Percentiles rank a stretch among this genome's conserved stretches.
phyloP scores from a whole-genome alignment of 2,329 filamentous ascomycete genomes.

The Ceratocystis smalleyi region DNA sequence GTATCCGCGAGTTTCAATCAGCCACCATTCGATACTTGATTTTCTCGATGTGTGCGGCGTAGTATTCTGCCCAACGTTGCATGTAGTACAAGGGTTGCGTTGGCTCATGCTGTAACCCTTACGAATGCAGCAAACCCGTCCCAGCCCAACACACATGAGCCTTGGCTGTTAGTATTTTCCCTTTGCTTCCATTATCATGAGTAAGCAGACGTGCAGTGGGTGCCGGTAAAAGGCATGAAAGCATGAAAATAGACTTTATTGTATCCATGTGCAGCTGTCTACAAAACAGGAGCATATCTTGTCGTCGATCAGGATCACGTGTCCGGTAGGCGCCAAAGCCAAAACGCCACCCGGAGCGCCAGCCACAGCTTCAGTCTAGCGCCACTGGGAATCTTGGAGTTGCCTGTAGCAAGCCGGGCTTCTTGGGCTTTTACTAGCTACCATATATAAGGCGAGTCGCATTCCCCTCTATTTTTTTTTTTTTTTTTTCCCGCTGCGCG shows the following conservation, averaged over 20 bases:
- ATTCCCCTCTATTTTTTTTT: conserved; percentile 1
- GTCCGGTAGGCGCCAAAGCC: not conserved
- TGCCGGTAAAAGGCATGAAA: too few relatives aligned
- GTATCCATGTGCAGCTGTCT: too few relatives aligned
- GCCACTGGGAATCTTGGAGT: not conserved
- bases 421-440: not conserved
- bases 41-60: too few relatives aligned
- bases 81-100: not conserved
- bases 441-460: not conserved
- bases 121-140: not conserved
- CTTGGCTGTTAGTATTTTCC: too few relatives aligned
- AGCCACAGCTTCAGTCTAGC: not conserved
- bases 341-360: not conserved
- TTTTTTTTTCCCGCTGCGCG: not conserved
- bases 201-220: too few relatives aligned
- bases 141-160: not conserved
- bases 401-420: not conserved
- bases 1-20: too few relatives aligned
- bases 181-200: too few relatives aligned
- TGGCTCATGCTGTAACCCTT: not conserved
- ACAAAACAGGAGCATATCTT: not conserved
- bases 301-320: not conserved
- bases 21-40: too few relatives aligned
- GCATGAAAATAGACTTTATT: too few relatives aligned
- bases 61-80: not conserved